Base-by-base conservation (phyloP, 371 early-diverging fungal species). In the Mucor racemosus region DNA sequence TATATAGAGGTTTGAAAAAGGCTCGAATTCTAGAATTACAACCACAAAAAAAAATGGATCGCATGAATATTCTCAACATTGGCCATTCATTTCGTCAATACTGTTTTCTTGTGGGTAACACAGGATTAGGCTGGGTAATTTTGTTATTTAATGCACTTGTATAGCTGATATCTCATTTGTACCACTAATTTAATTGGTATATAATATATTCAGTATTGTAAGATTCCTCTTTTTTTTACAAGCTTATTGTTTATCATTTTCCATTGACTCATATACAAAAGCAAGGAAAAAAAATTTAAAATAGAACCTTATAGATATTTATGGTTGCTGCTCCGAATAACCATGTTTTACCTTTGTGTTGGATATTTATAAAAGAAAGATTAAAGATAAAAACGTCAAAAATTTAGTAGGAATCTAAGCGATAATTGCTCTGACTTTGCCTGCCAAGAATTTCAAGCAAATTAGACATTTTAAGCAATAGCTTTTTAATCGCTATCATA, bases 51-150 rank as follows among this genome's bases (percentile, higher is more conserved):
- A 50, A 50, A 21, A 21, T 50, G 50, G 50, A 50, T 50, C 50
- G 50, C 50, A 50, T 50, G 50, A 50, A 50, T 50, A 50, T 50
- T 50, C 21, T 26, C 50, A 50, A 50, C 50, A 50, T 50, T 50
- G 50, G 26, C 50, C 50, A 50, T 50, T 26, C 50, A 50, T 19
- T 26, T 50, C 26, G 50, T 11, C 19, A 50, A 50, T 19, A 55
- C 35, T 13, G 31, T 55, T 55, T 55, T 55, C 55, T 55, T 55
- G 55, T 55, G 55, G 55, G 55, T 55, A 34, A 55, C 55, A 55
- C 55, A 35, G 35, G 55, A 55, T 15, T 55, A 55, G 55, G 55
- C 35, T 55, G 55, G 55, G 55, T 55, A 55, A 55, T 21, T 10
- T 26, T 13, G 5, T 26, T 13, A 21, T 50, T 50, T 50, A 50